Percentiles rank a stretch among this genome's conserved stretches.
Conservation (phyloP, 805 yeast genomes). For the Kluyveromyces dobzhanskii region DNA sequence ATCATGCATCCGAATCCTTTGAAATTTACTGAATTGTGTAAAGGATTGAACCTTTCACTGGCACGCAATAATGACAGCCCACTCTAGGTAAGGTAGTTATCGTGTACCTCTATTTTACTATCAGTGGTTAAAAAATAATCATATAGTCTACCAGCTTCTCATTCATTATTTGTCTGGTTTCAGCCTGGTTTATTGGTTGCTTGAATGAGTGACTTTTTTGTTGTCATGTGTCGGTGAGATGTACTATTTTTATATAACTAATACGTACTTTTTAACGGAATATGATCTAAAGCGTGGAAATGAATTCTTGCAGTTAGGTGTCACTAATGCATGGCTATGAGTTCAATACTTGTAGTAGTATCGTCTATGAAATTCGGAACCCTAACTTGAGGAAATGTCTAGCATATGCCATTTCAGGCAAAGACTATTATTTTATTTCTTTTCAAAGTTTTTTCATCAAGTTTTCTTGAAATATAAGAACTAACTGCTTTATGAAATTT, state of each 20-base stretch:
- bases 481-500: too few relatives aligned
- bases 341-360: too few relatives aligned
- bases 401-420: too few relatives aligned
- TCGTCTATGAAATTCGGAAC: too few relatives aligned
- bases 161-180: not conserved
- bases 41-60: not conserved
- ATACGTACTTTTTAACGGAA: slow-evolving; percentile 1
- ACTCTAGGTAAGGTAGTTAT: slow-evolving; percentile 33
- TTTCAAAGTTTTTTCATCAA: too few relatives aligned
- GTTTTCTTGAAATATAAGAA: too few relatives aligned
- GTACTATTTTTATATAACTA: not conserved
- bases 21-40: not conserved
- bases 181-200: slow-evolving; percentile 8
- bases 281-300: not conserved
- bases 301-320: too few relatives aligned
- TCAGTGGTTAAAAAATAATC: slow-evolving; percentile 29
- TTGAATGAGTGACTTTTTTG: slow-evolving; percentile 9
- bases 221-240: not conserved
- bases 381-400: too few relatives aligned
- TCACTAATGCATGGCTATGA: too few relatives aligned
- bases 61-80: slow-evolving; percentile 14
- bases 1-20: not conserved
- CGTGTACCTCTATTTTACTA: slow-evolving; percentile 33
- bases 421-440: too few relatives aligned
- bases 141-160: not conserved